A percentile compares a stretch with the other conserved stretches of the same genome.
phyloP scores from a whole-genome alignment of 805 yeast genomes.

The Ogataea degrootiae region DNA sequence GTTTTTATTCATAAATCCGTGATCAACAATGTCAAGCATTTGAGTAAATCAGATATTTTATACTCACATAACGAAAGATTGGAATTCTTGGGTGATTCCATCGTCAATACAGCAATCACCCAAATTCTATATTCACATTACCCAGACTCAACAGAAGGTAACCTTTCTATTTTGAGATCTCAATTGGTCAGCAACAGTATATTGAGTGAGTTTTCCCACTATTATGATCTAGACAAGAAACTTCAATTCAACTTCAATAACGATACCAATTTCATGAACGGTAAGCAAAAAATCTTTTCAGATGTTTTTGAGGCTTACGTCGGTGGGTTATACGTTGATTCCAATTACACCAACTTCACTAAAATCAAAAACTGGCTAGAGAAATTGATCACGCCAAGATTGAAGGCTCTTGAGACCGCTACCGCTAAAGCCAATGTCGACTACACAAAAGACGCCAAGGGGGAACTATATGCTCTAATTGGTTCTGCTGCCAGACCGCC shows the following conservation, averaged over 20 bases:
- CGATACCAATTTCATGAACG: conserved; percentile 39
- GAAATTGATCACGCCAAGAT: conserved; percentile 44
- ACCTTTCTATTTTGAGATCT: conserved; percentile 65
- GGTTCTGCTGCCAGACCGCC: conserved; percentile 72
- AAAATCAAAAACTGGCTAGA: conserved; percentile 55
- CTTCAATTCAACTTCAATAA: conserved; percentile 40
- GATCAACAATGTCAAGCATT: conserved; percentile 51
- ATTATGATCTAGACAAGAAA: conserved; percentile 60
- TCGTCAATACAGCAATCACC: conserved; percentile 69
- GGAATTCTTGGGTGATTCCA: conserved; percentile 89
- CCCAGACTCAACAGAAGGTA: conserved; percentile 77
- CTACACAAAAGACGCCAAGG: conserved; percentile 65
- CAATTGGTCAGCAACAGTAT: conserved; percentile 68
- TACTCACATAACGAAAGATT: conserved; percentile 76
- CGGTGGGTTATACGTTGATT: conserved; percentile 72
- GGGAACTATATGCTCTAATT: conserved; percentile 68
- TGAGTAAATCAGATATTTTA: conserved; percentile 53
- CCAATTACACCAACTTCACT: conserved; percentile 38
- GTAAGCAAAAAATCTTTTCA: conserved; percentile 70
- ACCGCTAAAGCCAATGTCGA: conserved; percentile 19
- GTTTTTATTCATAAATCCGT: conserved; percentile 82
- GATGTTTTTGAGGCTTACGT: conserved; percentile 93
- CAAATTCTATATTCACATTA: conserved; percentile 58
- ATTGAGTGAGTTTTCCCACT: conserved; percentile 61
- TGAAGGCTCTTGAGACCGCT: conserved; percentile 30